Conservation (phyloP, 805 yeast species). For the Metschnikowia santaceciliae region DNA sequence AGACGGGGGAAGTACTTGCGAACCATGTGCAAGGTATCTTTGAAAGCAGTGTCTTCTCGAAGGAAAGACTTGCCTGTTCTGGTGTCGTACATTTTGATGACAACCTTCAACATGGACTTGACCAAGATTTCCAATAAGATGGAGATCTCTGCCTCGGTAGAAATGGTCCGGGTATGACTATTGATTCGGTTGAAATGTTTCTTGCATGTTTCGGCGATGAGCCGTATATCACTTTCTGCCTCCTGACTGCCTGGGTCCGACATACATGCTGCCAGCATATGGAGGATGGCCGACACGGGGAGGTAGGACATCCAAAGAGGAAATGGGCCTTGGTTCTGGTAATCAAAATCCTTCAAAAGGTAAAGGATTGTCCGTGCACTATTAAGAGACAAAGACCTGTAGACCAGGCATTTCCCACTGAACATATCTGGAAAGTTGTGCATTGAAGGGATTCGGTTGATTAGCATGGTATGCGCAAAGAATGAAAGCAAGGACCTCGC, state of each 20-base stretch:
- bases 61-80: slow-evolving; percentile 15
- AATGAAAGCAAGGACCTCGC: slow-evolving; percentile 26
- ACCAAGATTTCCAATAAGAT: slow-evolving; percentile 18
- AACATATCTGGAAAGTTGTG: slow-evolving; percentile 16
- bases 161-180: slow-evolving; percentile 3
- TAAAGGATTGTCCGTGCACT: slow-evolving; percentile 35
- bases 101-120: slow-evolving; percentile 19
- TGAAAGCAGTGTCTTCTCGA: slow-evolving; percentile 14
- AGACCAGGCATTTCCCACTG: slow-evolving; percentile 15
- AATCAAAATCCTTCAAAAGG: slow-evolving; percentile 20
- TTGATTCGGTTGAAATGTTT: slow-evolving; percentile 9
- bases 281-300: slow-evolving; percentile 32
- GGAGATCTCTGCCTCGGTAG: slow-evolving; percentile 7
- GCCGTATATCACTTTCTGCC: slow-evolving; percentile 23
- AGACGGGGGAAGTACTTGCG: slow-evolving; percentile 18
- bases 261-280: slow-evolving; percentile 27
- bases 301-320: slow-evolving; percentile 32
- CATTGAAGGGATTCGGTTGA: slow-evolving; percentile 31
- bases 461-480: slow-evolving; percentile 34
- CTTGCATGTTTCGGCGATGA: slow-evolving; percentile 22
- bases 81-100: slow-evolving; percentile 21
- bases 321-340: slow-evolving; percentile 18
- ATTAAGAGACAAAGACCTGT: slow-evolving; percentile 27
- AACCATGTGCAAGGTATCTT: slow-evolving; percentile 13
- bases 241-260: slow-evolving; percentile 29